A percentile compares a stretch with the other conserved stretches of the same genome.
phyloP scores from a whole-genome alignment of 169 alveolate genomes.

The Eimeria praecox region DNA sequence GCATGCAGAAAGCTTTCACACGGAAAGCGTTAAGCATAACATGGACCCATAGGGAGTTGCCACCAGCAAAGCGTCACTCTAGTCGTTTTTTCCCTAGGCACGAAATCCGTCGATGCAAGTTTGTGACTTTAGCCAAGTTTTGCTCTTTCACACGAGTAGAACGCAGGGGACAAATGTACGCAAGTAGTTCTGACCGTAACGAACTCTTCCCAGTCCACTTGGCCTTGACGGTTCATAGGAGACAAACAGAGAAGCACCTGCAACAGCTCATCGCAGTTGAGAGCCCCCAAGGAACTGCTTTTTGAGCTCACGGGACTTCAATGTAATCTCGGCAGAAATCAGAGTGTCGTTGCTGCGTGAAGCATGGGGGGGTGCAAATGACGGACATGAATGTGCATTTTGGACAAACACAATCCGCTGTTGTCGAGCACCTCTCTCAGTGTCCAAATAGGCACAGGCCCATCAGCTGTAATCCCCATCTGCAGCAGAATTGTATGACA shows the following conservation, averaged over 20 bases:
- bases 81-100: not conserved
- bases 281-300: not conserved
- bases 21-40: not conserved
- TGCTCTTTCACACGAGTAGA: not conserved
- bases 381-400: slow-evolving; percentile 80
- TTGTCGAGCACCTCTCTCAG: slow-evolving; percentile 70
- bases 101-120: not conserved
- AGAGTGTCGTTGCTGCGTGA: not conserved
- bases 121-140: not conserved
- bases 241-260: slow-evolving; percentile 62
- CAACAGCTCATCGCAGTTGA: not conserved
- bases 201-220: slow-evolving; percentile 42
- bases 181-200: slow-evolving; percentile 28
- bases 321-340: not conserved
- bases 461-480: slow-evolving; percentile 60
- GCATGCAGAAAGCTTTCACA: not conserved
- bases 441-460: slow-evolving; percentile 72
- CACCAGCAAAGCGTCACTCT: not conserved
- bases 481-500: not conserved
- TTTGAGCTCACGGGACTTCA: not conserved
- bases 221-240: slow-evolving; percentile 74
- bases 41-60: not conserved
- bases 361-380: not conserved
- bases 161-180: not conserved
- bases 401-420: slow-evolving; percentile 76